Evolutionary conservation across 495 filamentous ascomycete genomes (phyloP), one percentile per base, ranked within the genome.

Genomic region (Trichoderma erinaceum): DNA sequence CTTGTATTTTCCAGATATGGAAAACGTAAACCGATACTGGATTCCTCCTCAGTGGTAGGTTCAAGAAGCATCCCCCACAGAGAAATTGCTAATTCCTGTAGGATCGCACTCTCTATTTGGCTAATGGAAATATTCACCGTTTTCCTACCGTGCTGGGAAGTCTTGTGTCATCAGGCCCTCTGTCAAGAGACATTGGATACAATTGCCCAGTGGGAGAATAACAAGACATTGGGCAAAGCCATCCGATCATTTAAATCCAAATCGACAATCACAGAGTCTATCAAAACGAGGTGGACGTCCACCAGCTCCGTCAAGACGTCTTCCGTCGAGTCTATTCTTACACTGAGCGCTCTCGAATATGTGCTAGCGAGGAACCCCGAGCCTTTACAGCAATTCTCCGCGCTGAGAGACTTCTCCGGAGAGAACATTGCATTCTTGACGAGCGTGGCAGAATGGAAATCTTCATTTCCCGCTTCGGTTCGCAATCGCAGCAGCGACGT

Each of bases 361-460:
- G 82, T 84, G 65, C 80, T 90, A 0, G 73, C 78, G 46, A 80
- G 78, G 68, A 85, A 87, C 74, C 81, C 84, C 7, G 75, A 77
- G 8, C 81, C 82, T 2, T 79, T 90, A 0, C 84, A 85, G 43
- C 70, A 82, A 46, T 90, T 88, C 76, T 84, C 87, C 7, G 85
- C 87, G 11, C 78, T 81, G 11, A 77, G 81, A 67, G 87, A 89
- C 66, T 88, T 89, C 73, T 88, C 86, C n/a, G 87, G 85, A 41
- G 87, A 89, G 73, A 90, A 89, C 75, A 85, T 90, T 64, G 81
- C 85, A 68, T 90, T 90, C 78, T 80, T 89, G 3, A 86, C 81
- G 35, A 76, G 79, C 68, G 79, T 88, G 23, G 75, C 82, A 15
- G 79, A 83, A 32, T 90, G 86, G 85, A 86, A 84, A 70, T 67